Conservation (phyloP, 2,329 filamentous ascomycete genomes). For the Dactylellina cionopaga region DNA sequence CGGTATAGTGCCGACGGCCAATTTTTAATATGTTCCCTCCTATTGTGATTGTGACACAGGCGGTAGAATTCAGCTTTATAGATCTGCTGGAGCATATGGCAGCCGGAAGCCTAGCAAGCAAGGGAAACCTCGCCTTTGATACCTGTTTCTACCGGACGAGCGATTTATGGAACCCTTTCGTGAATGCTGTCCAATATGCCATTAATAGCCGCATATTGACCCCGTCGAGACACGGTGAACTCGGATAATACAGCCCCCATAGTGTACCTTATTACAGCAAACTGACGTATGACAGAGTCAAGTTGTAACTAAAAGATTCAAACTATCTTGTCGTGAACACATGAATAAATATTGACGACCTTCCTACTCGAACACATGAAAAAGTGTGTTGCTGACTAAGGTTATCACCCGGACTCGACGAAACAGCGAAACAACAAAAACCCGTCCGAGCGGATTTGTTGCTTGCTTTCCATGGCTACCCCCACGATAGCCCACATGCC, state of each 20-base stretch:
- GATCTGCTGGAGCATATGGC: too few species aligned
- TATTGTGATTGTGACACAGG: not conserved
- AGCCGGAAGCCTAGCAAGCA: too few species aligned
- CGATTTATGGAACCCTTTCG: conserved; percentile 36
- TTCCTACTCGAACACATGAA: conserved; percentile 10
- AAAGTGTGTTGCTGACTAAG: conserved; percentile 51
- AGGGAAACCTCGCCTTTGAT: not conserved
- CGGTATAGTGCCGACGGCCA: too few species aligned
- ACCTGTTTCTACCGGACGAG: conserved; percentile 14
- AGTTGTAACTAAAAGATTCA: too few species aligned
- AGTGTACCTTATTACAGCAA: too few species aligned
- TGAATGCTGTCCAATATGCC: conserved; percentile 15
- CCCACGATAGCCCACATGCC: conserved; percentile 42
- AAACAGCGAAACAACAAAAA: not conserved
- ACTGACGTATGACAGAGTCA: too few species aligned
- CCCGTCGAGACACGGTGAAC: not conserved
- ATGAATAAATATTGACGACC: too few species aligned
- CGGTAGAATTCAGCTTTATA: too few species aligned
- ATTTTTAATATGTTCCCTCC: too few species aligned
- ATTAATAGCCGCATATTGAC: conserved; percentile 35
- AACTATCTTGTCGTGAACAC: too few species aligned
- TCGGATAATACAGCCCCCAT: too few species aligned
- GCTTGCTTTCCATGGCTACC: conserved; percentile 4
- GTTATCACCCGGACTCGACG: not conserved
- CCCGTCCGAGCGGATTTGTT: not conserved